phyloP scores from a whole-genome alignment of 257 asterid genomes.

The Gentiana dahurica region DNA sequence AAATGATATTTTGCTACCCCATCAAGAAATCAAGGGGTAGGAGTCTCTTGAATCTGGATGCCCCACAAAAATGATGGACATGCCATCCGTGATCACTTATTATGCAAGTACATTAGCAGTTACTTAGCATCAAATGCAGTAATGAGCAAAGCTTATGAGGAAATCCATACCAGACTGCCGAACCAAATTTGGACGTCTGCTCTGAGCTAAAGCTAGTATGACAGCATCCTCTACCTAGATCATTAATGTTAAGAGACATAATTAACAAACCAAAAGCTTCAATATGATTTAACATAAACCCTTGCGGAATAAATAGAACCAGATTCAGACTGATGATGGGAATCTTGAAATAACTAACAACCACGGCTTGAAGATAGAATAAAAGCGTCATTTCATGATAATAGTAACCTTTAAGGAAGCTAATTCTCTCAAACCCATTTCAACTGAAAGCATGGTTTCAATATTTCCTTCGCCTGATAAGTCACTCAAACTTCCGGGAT shows the following conservation, averaged over 20 bases:
- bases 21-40: too few relatives aligned
- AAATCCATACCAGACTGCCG: constrained; percentile 39
- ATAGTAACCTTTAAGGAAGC: constrained; percentile 74
- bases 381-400: not conserved
- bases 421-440: constrained; percentile 94
- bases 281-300: not conserved
- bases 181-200: constrained; percentile 62
- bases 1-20: too few relatives aligned
- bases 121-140: constrained; percentile 15
- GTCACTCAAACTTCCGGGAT: constrained; percentile 70
- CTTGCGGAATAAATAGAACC: constrained; percentile 2
- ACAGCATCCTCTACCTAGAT: constrained; percentile 95
- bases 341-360: not conserved
- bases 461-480: constrained; percentile 96
- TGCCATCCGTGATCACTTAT: not conserved
- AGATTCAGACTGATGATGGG: constrained; percentile 2
- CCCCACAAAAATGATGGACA: too few relatives aligned
- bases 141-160: constrained; percentile 24
- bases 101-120: not conserved
- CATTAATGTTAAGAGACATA: constrained; percentile 14
- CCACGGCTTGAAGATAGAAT: not conserved
- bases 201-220: constrained; percentile 65
- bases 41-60: too few relatives aligned
- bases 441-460: constrained; percentile 98
- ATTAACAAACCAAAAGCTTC: not conserved